Conservation (phyloP, 805 yeast genomes). For the Kodamaea kaohsiungensis region DNA sequence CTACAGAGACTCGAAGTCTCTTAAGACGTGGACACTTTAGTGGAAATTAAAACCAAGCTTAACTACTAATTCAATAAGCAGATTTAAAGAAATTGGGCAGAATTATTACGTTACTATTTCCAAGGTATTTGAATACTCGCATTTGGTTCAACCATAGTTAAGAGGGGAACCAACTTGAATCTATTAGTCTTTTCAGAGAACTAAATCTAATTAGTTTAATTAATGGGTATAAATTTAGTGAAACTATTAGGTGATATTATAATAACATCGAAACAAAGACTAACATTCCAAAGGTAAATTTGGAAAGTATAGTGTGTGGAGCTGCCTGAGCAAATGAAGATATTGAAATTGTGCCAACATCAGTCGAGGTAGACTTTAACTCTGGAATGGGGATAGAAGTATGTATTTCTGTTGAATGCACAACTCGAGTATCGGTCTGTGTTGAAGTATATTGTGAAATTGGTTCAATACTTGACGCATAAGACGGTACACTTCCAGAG, state of each 20-base stretch:
- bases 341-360: background rate
- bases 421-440: background rate
- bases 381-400: background rate
- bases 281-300: background rate
- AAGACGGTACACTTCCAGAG: background rate
- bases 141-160: too few relatives aligned
- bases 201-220: too few relatives aligned
- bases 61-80: too few relatives aligned
- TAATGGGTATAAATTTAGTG: too few relatives aligned
- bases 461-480: background rate
- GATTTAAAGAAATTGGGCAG: too few relatives aligned
- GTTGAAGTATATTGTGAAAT: background rate
- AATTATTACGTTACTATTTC: too few relatives aligned
- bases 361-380: background rate
- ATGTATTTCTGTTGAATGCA: background rate
- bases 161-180: too few relatives aligned
- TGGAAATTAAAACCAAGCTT: too few relatives aligned
- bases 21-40: too few relatives aligned
- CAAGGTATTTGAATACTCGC: too few relatives aligned
- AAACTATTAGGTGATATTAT: background rate
- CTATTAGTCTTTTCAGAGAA: too few relatives aligned
- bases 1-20: too few relatives aligned
- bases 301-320: background rate
- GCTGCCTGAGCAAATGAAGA: background rate
- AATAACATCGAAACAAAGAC: background rate